Percentiles rank a stretch among this genome's conserved stretches.
phyloP scores from a whole-genome alignment of 768 basidiomycete genomes.

The Cubamyces lactineus region DNA sequence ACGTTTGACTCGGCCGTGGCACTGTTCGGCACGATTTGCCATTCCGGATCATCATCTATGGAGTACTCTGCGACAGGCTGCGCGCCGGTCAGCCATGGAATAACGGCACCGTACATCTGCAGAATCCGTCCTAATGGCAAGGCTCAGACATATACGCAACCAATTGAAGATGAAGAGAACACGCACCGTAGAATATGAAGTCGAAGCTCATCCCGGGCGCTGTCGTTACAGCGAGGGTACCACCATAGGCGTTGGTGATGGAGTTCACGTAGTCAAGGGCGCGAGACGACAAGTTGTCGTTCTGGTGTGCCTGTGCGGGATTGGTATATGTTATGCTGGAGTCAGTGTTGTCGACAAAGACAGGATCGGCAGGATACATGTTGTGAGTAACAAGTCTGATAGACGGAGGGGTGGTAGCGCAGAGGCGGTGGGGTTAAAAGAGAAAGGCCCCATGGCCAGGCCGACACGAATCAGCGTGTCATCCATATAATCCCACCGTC shows the following conservation, averaged over 20 bases:
- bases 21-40: neutral
- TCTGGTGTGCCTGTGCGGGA: neutral
- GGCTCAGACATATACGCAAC: neutral
- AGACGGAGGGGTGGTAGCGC: too few relatives aligned
- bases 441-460: too few relatives aligned
- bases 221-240: neutral
- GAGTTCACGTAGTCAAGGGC: neutral
- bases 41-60: constrained; percentile 3
- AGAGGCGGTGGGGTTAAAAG: too few relatives aligned
- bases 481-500: too few relatives aligned
- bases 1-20: neutral
- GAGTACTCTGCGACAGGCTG: neutral
- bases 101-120: neutral
- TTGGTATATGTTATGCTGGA: neutral
- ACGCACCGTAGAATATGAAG: constrained; percentile 4
- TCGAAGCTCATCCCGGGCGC: neutral
- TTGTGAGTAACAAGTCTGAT: neutral
- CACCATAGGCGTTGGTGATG: neutral
- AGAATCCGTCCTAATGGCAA: neutral
- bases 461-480: too few relatives aligned
- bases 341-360: neutral
- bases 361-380: neutral
- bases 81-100: neutral
- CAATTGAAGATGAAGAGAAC: too few relatives aligned
- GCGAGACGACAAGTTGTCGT: neutral